These are phyloP conservation scores for Solanum pinnatisectum DNA, from an alignment of 257 asterid species.

Conservation along the genomic window DNA sequence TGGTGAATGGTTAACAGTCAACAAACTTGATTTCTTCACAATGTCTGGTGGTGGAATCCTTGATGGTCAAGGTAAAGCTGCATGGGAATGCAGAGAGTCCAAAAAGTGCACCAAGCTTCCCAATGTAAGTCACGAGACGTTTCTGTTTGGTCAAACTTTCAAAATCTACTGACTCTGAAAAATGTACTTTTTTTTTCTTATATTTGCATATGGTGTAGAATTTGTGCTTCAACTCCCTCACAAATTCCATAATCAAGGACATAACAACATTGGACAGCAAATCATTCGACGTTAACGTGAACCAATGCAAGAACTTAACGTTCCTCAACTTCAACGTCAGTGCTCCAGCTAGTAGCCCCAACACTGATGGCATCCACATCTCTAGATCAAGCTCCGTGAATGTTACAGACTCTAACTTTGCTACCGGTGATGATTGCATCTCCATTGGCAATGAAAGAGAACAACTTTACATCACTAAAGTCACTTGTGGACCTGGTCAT, in stretches of 20 bases:
- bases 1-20: conserved; percentile 16
- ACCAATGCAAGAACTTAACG: conserved; percentile 20
- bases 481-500: conserved; percentile 35
- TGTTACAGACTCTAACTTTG: conserved; percentile 6
- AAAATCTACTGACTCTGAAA: neutral
- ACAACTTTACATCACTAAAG: conserved; percentile 10
- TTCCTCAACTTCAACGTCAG: neutral
- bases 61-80: conserved; percentile 24
- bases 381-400: conserved; percentile 7
- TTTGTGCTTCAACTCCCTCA: conserved; percentile 14
- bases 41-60: conserved; percentile 13
- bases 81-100: conserved; percentile 15
- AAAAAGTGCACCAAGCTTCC: conserved; percentile 9
- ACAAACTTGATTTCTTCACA: conserved; percentile 4
- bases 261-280: conserved; percentile 18
- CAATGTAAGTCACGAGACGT: neutral
- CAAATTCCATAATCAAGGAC: conserved; percentile 8
- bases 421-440: conserved; percentile 33
- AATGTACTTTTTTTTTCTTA: too few relatives aligned
- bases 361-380: conserved; percentile 40
- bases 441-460: conserved; percentile 21
- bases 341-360: conserved; percentile 22
- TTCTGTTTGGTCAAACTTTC: neutral
- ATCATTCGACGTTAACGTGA: conserved; percentile 25
- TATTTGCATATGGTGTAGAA: conserved; percentile 5